Evolutionary conservation across 179 eudicot genomes (phyloP).

Genomic region (Sideroxylon spinosum): DNA sequence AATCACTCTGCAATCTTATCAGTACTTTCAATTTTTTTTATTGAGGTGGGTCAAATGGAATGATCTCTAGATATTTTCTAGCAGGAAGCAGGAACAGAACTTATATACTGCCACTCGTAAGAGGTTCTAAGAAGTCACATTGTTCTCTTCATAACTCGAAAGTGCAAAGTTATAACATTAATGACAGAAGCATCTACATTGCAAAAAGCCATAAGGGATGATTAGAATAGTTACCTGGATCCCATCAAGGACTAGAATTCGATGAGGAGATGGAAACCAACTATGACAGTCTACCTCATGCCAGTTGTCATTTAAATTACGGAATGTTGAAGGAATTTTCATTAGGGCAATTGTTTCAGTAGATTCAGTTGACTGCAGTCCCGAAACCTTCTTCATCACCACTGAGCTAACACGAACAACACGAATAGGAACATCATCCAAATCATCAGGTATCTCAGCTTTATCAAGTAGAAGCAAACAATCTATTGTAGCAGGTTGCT

Average conservation of each 20-base stretch:
- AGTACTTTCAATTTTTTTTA: background rate
- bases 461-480: constrained; percentile 70
- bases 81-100: background rate
- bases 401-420: constrained; percentile 53
- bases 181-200: background rate
- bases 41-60: background rate
- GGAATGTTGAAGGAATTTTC: constrained; percentile 64
- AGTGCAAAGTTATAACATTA: background rate
- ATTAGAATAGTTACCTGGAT: constrained; percentile 61
- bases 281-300: constrained; percentile 31
- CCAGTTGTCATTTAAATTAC: constrained; percentile 34
- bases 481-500: constrained; percentile 29
- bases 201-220: background rate
- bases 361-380: constrained; percentile 79
- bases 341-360: constrained; percentile 67
- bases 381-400: constrained; percentile 84
- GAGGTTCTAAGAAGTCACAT: constrained; percentile 2
- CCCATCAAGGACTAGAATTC: constrained; percentile 88
- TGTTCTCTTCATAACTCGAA: background rate
- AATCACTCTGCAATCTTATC: background rate
- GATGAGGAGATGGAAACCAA: constrained; percentile 58
- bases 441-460: constrained; percentile 48
- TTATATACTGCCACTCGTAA: background rate
- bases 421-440: constrained; percentile 38
- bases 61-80: background rate